Base-by-base conservation (phyloP, 805 yeast genomes). In the Tetrapisispora nanseiensis region DNA sequence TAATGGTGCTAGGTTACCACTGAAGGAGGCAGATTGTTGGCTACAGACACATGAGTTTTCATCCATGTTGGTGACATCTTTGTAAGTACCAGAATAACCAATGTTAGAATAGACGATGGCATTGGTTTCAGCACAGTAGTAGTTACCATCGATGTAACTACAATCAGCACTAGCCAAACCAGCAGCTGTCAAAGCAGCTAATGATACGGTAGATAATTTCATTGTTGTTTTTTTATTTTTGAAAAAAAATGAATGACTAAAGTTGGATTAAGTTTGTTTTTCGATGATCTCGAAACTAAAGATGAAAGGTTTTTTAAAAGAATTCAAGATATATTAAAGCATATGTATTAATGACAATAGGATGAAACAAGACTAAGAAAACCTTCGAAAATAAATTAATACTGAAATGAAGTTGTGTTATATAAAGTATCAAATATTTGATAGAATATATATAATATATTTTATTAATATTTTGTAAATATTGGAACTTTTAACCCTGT, bases 1-100 rank as follows among this genome's bases (percentile, higher is more conserved):
- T 31, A 82, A 56, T 6, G 92, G 92, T 22, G 86, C 63, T 53
- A 79, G 75, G 19, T 74, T 44, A 20, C 90, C 90, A 9, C 70
- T 62, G 71, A 86, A 82, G 8, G 79, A 57, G 31, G 55, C 51
- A 19, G 78, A 43, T 39, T 68, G 54, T 49, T 77, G 80, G n/a
- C 82, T 56, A 71, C 97, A 89, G 28, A 69, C 43, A 61, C 97
- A 87, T 11, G 80, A 55, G 46, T 65, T 46, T 57, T 75, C 78
- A 63, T 81, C 78, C 95, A 92, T 89, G 56, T 62, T 52, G 50
- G 89, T 81, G 51, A 92, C 87, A 52, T 82, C 89, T 54, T 69
- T 56, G 70, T 85, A 92, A 19, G 87, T 67, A 52, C 97, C 96
- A 19, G 92, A 74, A 64, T 72, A 86, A 28, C 97, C 97, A 45